These are phyloP conservation scores for Coprinopsis marcescibilis DNA, from an alignment of 768 basidiomycete species.

Conservation along the genomic window DNA sequence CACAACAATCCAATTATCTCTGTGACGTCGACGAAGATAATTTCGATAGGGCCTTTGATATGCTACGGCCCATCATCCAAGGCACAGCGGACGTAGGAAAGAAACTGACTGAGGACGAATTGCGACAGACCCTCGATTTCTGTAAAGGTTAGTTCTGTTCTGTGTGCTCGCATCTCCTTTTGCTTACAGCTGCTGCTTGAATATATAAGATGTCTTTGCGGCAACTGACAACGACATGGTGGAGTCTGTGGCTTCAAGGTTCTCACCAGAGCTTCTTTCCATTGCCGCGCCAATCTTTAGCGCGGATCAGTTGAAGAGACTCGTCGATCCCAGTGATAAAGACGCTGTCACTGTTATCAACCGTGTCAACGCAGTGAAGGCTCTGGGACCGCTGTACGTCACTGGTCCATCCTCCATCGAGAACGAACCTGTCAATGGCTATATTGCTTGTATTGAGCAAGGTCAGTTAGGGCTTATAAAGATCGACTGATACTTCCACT, in stretches of 20 bases:
- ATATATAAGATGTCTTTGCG: constrained; percentile 23
- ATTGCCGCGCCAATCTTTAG: constrained; percentile 19
- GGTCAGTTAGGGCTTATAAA: constrained; percentile 13
- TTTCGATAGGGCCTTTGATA: constrained; percentile 42
- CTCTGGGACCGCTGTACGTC: constrained; percentile 13
- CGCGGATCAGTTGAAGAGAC: constrained; percentile 16
- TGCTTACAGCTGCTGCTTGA: no score
- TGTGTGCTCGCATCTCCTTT: neutral
- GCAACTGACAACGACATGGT: constrained; percentile 22
- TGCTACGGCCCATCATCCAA: constrained; percentile 18
- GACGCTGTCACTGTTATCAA: constrained; percentile 14
- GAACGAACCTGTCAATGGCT: constrained; percentile 14
- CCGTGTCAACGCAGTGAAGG: constrained; percentile 16
- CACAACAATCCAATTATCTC: constrained; percentile 33
- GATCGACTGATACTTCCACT: neutral
- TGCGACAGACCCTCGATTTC: constrained; percentile 37
- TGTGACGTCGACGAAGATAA: constrained; percentile 40
- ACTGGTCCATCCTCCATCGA: constrained; percentile 13
- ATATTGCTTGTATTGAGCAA: constrained; percentile 12
- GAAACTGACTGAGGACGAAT: constrained; percentile 40
- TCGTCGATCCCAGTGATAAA: constrained; percentile 15
- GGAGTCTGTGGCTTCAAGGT: constrained; percentile 18
- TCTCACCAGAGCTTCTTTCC: constrained; percentile 18
- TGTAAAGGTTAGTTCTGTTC: constrained; percentile 15
- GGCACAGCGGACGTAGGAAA: constrained; percentile 24